phyloP scores from a whole-genome alignment of 164 flowering plant species.

The Sextonia rubra region DNA sequence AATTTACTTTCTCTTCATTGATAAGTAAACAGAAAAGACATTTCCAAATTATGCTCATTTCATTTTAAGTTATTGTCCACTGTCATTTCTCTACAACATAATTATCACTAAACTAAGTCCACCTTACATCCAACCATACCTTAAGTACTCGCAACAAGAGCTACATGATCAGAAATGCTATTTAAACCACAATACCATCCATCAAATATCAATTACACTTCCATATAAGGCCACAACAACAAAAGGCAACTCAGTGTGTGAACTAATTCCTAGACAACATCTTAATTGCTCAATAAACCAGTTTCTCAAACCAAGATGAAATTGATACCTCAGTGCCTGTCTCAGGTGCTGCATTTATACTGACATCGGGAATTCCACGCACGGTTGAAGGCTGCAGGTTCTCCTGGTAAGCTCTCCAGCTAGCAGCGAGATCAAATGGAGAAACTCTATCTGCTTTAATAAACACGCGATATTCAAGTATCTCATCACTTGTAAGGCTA shows the following conservation, averaged over 20 bases:
- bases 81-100: no score
- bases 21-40: neutral
- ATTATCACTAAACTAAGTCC: neutral
- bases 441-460: slow-evolving; percentile 85
- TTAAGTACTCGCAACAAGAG: neutral
- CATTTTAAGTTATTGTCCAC: no score
- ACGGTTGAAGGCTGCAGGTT: slow-evolving; percentile 88
- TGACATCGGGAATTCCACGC: slow-evolving; percentile 93
- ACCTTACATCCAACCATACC: neutral
- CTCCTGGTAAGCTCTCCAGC: slow-evolving; percentile 95
- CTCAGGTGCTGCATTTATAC: slow-evolving; percentile 58
- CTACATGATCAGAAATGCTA: neutral
- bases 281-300: neutral
- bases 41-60: neutral
- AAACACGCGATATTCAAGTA: slow-evolving; percentile 70
- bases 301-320: neutral
- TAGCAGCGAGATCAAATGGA: slow-evolving; percentile 96
- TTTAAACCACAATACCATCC: neutral
- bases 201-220: neutral
- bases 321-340: slow-evolving; percentile 48
- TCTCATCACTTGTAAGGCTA: slow-evolving; percentile 43
- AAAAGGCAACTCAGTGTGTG: neutral
- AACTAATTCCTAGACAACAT: neutral
- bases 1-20: no score
- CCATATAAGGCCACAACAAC: neutral